Evolutionary conservation across 1,284 basidiomycete species (phyloP).

Genomic region (Ustilago lituana): DNA sequence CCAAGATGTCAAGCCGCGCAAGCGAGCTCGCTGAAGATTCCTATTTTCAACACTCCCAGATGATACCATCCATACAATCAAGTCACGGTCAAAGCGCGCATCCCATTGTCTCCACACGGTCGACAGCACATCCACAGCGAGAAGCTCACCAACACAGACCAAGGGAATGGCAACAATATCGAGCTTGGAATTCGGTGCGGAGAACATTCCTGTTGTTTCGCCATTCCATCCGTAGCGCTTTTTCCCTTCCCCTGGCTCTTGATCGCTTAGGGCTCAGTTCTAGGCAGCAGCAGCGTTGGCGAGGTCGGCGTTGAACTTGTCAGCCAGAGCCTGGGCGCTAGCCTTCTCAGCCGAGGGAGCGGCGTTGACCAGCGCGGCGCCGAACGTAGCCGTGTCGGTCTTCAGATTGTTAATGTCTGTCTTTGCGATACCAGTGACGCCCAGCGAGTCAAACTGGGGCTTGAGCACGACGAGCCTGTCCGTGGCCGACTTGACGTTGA

Average conservation of each 20-base stretch:
- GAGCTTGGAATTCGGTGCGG: too few species aligned
- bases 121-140: too few species aligned
- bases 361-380: conserved; percentile 8
- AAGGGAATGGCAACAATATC: too few species aligned
- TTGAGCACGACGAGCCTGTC: conserved; percentile 16
- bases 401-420: conserved; percentile 7
- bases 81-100: too few species aligned
- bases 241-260: too few species aligned
- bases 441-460: conserved; percentile 13
- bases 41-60: neutral
- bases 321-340: conserved; percentile 3
- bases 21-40: conserved; percentile 14
- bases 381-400: conserved; percentile 17
- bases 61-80: too few species aligned
- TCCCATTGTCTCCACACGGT: too few species aligned
- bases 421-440: conserved; percentile 10
- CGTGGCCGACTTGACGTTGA: conserved; percentile 18
- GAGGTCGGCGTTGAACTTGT: conserved; percentile 27
- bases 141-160: too few species aligned
- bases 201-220: too few species aligned
- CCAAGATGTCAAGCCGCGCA: conserved; percentile 18
- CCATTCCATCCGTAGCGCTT: too few species aligned
- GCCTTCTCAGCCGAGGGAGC: conserved; percentile 4
- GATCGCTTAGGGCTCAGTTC: neutral
- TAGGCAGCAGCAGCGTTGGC: conserved; percentile 16